Conservation (phyloP, 2,329 filamentous ascomycete species). For the Diaporthe helianthi region DNA sequence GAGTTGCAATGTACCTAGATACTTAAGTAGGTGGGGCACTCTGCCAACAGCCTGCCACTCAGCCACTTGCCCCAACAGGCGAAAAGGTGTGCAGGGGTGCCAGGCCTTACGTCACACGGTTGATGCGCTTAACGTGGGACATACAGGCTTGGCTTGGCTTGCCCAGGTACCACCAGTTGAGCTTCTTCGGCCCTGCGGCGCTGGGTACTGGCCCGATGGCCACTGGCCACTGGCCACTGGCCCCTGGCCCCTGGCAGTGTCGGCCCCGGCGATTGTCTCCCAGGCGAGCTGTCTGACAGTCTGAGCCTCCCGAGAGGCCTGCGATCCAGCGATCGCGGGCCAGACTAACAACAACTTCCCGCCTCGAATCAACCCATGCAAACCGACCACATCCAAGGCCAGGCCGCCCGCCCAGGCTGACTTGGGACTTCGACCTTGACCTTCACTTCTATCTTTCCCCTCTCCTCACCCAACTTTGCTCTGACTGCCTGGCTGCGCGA, state of each 20-base stretch:
- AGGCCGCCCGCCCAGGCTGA: constrained; percentile 21
- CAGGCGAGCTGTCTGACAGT: no score
- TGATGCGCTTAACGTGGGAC: constrained; percentile 14
- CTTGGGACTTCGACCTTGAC: background rate
- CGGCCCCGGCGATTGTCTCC: no score
- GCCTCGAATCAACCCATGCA: constrained; percentile 20
- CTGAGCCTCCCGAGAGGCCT: background rate
- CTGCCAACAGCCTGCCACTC: background rate
- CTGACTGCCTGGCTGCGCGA: background rate
- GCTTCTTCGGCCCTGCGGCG: no score
- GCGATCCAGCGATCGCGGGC: constrained; percentile 3
- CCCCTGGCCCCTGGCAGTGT: background rate
- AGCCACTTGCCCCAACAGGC: background rate
- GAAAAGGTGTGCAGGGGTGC: background rate
- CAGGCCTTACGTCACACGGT: constrained; percentile 12
- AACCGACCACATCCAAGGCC: constrained; percentile 2
- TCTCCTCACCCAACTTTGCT: background rate
- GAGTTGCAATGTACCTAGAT: constrained; percentile 5
- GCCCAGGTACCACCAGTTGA: no score
- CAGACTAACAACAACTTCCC: background rate
- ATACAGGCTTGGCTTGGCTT: background rate
- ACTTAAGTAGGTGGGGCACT: no score
- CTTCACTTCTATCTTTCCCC: background rate
- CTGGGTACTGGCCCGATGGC: background rate
- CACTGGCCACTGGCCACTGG: no score